Percentiles rank a stretch among this genome's conserved stretches.
phyloP scores from a whole-genome alignment of 2,329 filamentous ascomycete genomes.

The Colletotrichum camelliae region DNA sequence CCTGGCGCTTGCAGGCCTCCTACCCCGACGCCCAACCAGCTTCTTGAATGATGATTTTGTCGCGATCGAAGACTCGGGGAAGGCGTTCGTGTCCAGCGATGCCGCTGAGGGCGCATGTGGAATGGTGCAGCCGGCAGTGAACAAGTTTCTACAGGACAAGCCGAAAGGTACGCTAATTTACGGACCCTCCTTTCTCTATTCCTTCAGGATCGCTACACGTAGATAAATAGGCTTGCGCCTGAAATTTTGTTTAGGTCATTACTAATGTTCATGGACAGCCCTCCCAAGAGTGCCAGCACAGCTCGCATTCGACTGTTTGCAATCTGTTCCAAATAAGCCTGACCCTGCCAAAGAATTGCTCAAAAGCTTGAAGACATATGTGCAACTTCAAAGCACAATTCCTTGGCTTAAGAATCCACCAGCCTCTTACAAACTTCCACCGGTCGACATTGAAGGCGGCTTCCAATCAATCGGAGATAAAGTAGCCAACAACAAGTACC shows the following conservation, averaged over 20 bases:
- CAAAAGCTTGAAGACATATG: slow-evolving; percentile 43
- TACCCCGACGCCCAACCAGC: neutral
- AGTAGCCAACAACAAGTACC: slow-evolving; percentile 44
- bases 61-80: neutral
- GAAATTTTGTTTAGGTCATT: neutral
- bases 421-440: slow-evolving; percentile 51
- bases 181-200: accelerated
- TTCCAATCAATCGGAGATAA: slow-evolving; percentile 51
- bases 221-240: neutral
- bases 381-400: slow-evolving; percentile 54
- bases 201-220: accelerated
- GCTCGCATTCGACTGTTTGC: slow-evolving; percentile 41
- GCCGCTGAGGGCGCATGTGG: neutral
- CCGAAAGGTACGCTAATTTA: slow-evolving; percentile 6
- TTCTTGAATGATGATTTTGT: neutral
- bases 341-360: slow-evolving; percentile 39
- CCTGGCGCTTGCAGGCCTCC: neutral
- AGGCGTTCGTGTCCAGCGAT: neutral
- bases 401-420: slow-evolving; percentile 58
- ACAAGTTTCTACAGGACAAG: neutral
- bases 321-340: slow-evolving; percentile 42
- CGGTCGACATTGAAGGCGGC: slow-evolving; percentile 50
- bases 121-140: neutral
- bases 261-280: slow-evolving; percentile 16
- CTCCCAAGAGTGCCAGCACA: slow-evolving; percentile 38